A percentile compares a stretch with the other conserved stretches of the same genome.
Conservation (phyloP, 2,329 filamentous ascomycete species). For the Pestalotiopsis sp. region DNA sequence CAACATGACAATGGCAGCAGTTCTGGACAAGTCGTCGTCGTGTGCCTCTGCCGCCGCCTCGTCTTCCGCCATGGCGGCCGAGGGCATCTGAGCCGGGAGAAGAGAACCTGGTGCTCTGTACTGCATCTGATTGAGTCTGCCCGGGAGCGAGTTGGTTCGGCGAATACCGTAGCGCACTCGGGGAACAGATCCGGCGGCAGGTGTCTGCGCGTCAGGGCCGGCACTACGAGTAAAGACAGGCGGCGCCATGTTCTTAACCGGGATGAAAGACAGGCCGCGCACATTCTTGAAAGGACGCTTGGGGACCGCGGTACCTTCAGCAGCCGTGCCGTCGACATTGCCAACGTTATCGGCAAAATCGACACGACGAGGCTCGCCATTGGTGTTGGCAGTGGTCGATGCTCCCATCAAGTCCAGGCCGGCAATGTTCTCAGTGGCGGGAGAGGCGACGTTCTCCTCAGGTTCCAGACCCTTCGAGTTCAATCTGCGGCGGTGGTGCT, state of each 20-base stretch:
- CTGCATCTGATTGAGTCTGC: constrained; percentile 56
- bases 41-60: constrained; percentile 34
- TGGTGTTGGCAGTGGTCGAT: constrained; percentile 10
- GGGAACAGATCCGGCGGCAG: constrained; percentile 49
- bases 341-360: constrained; percentile 51
- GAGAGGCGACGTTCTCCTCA: constrained; percentile 17
- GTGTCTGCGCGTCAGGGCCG: constrained; percentile 24
- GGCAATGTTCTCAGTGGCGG: constrained; percentile 7
- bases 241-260: constrained; percentile 68
- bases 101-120: constrained; percentile 51
- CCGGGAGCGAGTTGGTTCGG: constrained; percentile 74
- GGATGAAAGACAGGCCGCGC: constrained; percentile 62
- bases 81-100: constrained; percentile 48
- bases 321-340: constrained; percentile 25
- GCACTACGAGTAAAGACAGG: constrained; percentile 64
- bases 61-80: constrained; percentile 31
- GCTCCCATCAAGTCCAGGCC: constrained; percentile 4
- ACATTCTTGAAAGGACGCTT: constrained; percentile 56
- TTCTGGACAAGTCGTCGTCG: constrained; percentile 53
- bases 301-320: constrained; percentile 13
- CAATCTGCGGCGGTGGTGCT: constrained; percentile 37
- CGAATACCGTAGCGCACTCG: constrained; percentile 66
- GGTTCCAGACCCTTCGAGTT: constrained; percentile 18
- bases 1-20: constrained; percentile 61
- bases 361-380: constrained; percentile 54